Percentiles rank a stretch among this genome's conserved stretches.
These are phyloP conservation scores for Glycine tomentella DNA, from an alignment of 306 rosid species.

Conservation along the genomic window DNA sequence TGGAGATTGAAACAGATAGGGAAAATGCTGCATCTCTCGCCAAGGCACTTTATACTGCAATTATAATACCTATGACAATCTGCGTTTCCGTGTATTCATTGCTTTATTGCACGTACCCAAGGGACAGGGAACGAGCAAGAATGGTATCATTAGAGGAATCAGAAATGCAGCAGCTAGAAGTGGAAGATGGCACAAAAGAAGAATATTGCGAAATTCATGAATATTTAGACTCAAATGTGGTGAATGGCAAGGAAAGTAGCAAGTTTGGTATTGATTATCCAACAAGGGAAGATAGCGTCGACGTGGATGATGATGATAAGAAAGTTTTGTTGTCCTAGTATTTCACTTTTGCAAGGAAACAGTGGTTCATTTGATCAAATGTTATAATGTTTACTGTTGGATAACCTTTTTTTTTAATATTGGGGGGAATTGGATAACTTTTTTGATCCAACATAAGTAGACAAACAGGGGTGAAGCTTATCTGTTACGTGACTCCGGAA, in stretches of 20 bases:
- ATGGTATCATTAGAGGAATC: conserved; percentile 63
- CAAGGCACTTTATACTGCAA: conserved; percentile 77
- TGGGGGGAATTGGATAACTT: too few species aligned
- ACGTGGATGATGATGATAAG: conserved; percentile 55
- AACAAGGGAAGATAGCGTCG: conserved; percentile 43
- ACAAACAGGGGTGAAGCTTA: neutral
- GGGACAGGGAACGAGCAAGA: conserved; percentile 81
- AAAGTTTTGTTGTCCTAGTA: conserved; percentile 52
- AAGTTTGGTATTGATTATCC: conserved; percentile 42
- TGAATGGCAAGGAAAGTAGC: conserved; percentile 40
- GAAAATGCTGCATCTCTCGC: conserved; percentile 84
- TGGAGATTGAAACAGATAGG: conserved; percentile 67
- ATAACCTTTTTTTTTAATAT: too few species aligned
- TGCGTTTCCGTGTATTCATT: conserved; percentile 75
- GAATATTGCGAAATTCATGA: conserved; percentile 27
- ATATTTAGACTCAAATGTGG: conserved; percentile 38
- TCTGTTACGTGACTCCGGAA: neutral
- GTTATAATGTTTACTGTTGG: too few species aligned
- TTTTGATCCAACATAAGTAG: neutral
- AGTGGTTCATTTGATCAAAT: neutral
- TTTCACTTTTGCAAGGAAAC: conserved; percentile 1
- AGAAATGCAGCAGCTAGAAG: conserved; percentile 63
- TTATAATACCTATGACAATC: conserved; percentile 70
- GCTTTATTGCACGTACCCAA: conserved; percentile 78
- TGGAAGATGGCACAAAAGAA: conserved; percentile 44